Base-by-base conservation (phyloP, 2,329 filamentous ascomycete species). In the Xylariaceae sp. region DNA sequence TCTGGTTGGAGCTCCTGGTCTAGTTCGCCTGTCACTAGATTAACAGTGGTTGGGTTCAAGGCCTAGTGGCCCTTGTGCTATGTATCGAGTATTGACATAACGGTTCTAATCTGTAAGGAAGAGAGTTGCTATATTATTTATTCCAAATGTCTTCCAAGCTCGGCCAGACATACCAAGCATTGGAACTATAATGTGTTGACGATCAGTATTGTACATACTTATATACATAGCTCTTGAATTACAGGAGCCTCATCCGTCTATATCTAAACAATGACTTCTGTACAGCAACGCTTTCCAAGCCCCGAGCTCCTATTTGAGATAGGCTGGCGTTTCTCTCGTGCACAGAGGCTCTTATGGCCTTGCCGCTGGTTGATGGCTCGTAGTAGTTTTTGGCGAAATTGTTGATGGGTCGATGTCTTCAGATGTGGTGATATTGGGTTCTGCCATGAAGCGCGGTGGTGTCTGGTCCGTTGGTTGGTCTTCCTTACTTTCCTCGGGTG, bases 401-500 rank as follows among this genome's bases (percentile, higher is more conserved):
- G 49, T 53, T 26, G 56, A 56, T 36, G 53, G 49, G 11, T 53
- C 56, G 11, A 48, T 36, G 29, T 53, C 46, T 35, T 45, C 36
- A 5, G 49, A 39, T 39, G 21, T 57, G 4, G 42, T 39, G 18
- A 23, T 29, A n/a, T n/a, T 33, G n/a, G 58, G 33, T 39, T 58
- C 57, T 16, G 50, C 32, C 52, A 56, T 57, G 29, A 54, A 56
- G 9, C 50, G 51, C 24, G 46, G 40, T 15, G 51, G 29, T 40
- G 50, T 48, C 27, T 58, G 55, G 23, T 51, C 58, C 15, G 45
- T 7, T 11, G 15, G 13, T 18, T 42, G 23, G n/a, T 41, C 57
- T 33, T 40, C 45, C 33, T 59, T 59, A 27, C 55, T 49, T 24
- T 60, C 60, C 36, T 72, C 71, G n/a, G 71, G 71, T 61, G 42